Conservation (phyloP, 805 yeast genomes). For the Citeromyces matritensis region DNA sequence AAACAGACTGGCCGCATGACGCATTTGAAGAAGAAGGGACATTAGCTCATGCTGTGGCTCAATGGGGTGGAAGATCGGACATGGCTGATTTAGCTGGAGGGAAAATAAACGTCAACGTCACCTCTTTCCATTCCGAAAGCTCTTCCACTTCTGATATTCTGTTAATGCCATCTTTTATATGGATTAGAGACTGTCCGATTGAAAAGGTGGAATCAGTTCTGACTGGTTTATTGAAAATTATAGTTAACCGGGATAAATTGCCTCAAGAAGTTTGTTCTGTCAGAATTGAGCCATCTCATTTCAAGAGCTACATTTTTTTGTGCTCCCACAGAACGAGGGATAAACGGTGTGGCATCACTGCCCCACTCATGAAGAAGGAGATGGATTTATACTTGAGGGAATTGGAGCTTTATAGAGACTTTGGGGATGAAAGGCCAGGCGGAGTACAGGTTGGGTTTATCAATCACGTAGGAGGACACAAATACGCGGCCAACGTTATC, state of each 20-base stretch:
- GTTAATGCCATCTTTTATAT: slow-evolving; percentile 59
- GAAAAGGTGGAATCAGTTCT: slow-evolving; percentile 28
- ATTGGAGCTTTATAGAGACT: slow-evolving; percentile 58
- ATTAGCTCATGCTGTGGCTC: slow-evolving; percentile 9
- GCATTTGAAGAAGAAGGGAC: slow-evolving; percentile 29
- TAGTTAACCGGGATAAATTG: slow-evolving; percentile 13
- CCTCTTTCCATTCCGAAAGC: too few relatives aligned
- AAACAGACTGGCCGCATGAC: slow-evolving; percentile 72
- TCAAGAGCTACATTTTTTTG: slow-evolving; percentile 41
- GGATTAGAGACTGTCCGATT: slow-evolving; percentile 37
- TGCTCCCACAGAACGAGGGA: slow-evolving; percentile 91
- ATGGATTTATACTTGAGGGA: slow-evolving; percentile 63
- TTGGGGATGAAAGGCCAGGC: slow-evolving; percentile 55
- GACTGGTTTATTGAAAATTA: slow-evolving; percentile 22
- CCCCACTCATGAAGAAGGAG: slow-evolving; percentile 75
- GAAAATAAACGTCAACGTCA: slow-evolving; percentile 30
- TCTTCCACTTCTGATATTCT: slow-evolving; percentile 40
- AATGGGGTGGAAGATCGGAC: slow-evolving; percentile 10
- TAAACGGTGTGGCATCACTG: slow-evolving; percentile 86
- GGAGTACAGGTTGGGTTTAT: slow-evolving; percentile 62
- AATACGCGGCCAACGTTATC: slow-evolving; percentile 80
- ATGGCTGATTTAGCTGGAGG: slow-evolving; percentile 12
- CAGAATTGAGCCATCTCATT: slow-evolving; percentile 19
- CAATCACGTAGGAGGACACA: slow-evolving; percentile 94
- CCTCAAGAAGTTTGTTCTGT: slow-evolving; percentile 14